A percentile compares a stretch with the other conserved stretches of the same genome.
Evolutionary conservation across 164 flowering plant genomes (phyloP).

Genomic region (Tetracentron sinense): DNA sequence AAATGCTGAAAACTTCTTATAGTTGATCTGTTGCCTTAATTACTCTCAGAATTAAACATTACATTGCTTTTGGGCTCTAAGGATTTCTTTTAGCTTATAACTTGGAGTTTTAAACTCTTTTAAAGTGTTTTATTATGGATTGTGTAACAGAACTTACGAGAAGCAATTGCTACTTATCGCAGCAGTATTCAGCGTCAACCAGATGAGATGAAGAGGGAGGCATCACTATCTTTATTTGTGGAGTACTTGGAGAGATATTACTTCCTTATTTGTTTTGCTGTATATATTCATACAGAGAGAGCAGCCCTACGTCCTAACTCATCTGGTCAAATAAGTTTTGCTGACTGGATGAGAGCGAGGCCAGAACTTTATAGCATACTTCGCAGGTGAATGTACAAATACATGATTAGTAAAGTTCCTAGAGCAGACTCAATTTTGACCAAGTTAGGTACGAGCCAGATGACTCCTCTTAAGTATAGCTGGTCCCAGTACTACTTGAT

Average conservation of each 20-base stretch:
- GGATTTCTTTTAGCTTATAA: background rate
- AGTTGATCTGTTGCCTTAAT: background rate
- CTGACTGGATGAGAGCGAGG: conserved; percentile 96
- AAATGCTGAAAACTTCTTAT: background rate
- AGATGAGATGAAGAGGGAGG: conserved; percentile 96
- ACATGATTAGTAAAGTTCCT: background rate
- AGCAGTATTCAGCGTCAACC: conserved; percentile 82
- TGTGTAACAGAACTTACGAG: conserved; percentile 75
- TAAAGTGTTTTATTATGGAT: conserved; percentile 9
- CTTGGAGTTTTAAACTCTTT: background rate
- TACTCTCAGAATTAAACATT: background rate
- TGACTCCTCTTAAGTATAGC: background rate
- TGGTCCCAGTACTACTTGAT: background rate
- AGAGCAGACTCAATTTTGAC: background rate
- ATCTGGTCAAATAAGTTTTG: conserved; percentile 55
- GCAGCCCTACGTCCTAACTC: conserved; percentile 52
- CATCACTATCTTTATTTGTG: conserved; percentile 85
- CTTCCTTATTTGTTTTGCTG: conserved; percentile 95
- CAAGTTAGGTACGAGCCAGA: background rate
- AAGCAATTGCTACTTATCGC: conserved; percentile 92
- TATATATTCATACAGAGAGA: conserved; percentile 85
- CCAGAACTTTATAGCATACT: conserved; percentile 95
- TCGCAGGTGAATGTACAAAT: conserved; percentile 57
- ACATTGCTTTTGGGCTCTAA: background rate
- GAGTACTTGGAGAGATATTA: conserved; percentile 97